Evolutionary conservation across 2,329 filamentous ascomycete genomes (phyloP).

Genomic region (Fusarium sp.): DNA sequence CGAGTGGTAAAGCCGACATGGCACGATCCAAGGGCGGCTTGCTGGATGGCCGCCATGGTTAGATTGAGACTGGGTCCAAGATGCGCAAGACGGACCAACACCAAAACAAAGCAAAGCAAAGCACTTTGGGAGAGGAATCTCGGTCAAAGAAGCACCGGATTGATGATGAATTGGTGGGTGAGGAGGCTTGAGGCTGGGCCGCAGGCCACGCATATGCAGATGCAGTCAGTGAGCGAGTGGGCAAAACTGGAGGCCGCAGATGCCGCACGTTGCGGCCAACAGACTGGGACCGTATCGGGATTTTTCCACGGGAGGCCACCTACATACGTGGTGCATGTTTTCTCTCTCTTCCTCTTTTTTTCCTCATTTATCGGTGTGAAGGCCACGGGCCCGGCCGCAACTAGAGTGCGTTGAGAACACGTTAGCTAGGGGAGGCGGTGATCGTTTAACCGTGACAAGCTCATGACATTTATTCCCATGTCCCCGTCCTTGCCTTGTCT

Average conservation of each 20-base stretch:
- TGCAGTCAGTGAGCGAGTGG: not conserved
- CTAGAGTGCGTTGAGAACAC: conserved; percentile 29
- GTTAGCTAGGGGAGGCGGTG: not conserved
- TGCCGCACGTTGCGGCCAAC: conserved; percentile 37
- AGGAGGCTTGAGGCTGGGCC: conserved; percentile 13
- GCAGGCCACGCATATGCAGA: conserved; percentile 18
- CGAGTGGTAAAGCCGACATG: conserved; percentile 76
- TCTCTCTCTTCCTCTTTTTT: not conserved
- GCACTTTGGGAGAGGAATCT: not conserved
- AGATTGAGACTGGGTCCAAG: conserved; percentile 5
- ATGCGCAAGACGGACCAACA: conserved; percentile 10
- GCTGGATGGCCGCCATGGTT: not conserved
- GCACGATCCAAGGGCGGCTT: not conserved
- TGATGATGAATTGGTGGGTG: not conserved
- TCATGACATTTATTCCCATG: not conserved
- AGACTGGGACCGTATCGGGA: conserved; percentile 33
- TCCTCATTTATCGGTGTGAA: conserved; percentile 4
- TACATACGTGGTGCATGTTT: not conserved
- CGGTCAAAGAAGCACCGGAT: not conserved
- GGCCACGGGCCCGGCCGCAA: conserved; percentile 7
- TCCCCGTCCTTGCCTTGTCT: not conserved
- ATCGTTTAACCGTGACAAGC: conserved; percentile 1
- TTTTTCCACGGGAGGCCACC: conserved; percentile 14
- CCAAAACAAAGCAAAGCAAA: conserved; percentile 29
- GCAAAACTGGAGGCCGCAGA: conserved; percentile 18